phyloP scores from a whole-genome alignment of 129 eudicot species.

The Flaveria sonorensis region DNA sequence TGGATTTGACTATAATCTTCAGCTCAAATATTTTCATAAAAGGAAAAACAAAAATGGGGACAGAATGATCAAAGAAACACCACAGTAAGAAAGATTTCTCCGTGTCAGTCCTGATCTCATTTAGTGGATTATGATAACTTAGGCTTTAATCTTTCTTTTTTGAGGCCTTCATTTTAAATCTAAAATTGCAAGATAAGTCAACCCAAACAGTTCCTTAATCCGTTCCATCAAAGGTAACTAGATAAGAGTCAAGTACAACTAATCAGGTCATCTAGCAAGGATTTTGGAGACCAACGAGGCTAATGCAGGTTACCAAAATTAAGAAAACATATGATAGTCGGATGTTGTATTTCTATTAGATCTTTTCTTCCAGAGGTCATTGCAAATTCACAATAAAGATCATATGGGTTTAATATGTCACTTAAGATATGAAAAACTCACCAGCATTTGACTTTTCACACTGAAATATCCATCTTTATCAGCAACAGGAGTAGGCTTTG shows the following conservation, averaged over 20 bases:
- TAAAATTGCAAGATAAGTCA: conserved; percentile 4
- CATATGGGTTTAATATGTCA: background rate
- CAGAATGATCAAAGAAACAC: background rate
- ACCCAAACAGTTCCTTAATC: background rate
- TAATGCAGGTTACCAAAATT: conserved; percentile 19
- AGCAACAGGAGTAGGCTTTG: conserved; percentile 86
- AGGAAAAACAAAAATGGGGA: background rate
- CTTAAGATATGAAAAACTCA: conserved; percentile 36
- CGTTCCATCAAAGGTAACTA: background rate
- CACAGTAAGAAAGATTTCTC: background rate
- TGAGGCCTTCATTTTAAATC: conserved; percentile 3
- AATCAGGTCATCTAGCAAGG: background rate
- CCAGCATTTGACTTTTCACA: conserved; percentile 94
- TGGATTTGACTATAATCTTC: conserved; percentile 5
- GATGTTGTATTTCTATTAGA: background rate
- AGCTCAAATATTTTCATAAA: background rate
- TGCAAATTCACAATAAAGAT: background rate
- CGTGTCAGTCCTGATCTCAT: background rate
- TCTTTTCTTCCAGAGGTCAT: conserved; percentile 10
- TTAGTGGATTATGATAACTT: conserved; percentile 3
- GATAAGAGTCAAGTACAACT: background rate
- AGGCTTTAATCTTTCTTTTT: background rate
- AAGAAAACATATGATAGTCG: background rate
- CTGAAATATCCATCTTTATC: conserved; percentile 86
- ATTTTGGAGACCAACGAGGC: background rate